Evolutionary conservation across 176 grass and related monocot species (phyloP), one percentile per base, ranked within the genome.

Genomic region (Musa schizocarpa): DNA sequence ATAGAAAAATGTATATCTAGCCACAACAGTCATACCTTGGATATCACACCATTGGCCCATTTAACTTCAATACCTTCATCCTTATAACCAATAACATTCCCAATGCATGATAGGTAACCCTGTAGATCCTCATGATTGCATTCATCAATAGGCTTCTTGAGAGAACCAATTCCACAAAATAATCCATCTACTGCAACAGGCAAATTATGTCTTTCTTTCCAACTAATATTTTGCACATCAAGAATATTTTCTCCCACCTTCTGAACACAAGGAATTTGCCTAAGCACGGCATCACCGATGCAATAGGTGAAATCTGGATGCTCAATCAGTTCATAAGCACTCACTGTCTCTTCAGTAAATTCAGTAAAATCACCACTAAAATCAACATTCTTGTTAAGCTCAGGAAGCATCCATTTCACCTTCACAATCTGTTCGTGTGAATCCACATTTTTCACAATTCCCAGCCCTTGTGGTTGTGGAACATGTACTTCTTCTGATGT

Each of bases 321-420:
- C 79, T 92, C 91, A 74, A 99, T 73, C 77, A 99, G 79, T 69
- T 99, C 95, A 79, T 99, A 99, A 77, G 86, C 95, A 84, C 95
- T 99, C 72, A 94, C 74, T 9, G 74, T 87, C 77, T 99, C 94
- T 79, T 87, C 88, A 80, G 77, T 76, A 34, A 63, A 71, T n/a
- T 49, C 88, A 80, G 77, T 76, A 34, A 63, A 71, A 16, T 49
- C 90, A 77, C 70, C 75, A 76, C 43, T 76, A 83, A 68, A 81
- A 77, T 14, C 78, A 77, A 64, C 64, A 85, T 54, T 78, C 54
- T 87, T 76, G 71, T 78, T 82, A 70, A 68, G 63, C 64, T 74
- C 85, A 16, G 80, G n/a, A 80, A 63, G 54, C 67, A 76, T 79
- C 95, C 95, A 99, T 80, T 89, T 89, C 52, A 99, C 95, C 16